Evolutionary conservation across 1,284 basidiomycete genomes (phyloP).

Genomic region (Fomitopsis betulina): DNA sequence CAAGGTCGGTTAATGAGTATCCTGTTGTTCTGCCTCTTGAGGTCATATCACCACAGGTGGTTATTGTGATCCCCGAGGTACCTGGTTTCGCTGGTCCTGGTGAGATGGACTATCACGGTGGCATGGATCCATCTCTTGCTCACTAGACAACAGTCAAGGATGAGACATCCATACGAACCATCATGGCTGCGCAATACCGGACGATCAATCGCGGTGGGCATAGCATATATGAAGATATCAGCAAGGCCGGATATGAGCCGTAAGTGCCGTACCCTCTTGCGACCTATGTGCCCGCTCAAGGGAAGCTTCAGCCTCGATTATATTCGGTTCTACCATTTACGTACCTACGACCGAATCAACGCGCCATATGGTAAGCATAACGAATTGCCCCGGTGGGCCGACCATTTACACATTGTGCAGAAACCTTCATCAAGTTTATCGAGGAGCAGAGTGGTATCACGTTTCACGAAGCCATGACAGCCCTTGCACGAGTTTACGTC

Average conservation of each 20-base stretch:
- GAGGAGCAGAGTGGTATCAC: slow-evolving; percentile 73
- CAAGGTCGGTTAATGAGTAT: slow-evolving; percentile 43
- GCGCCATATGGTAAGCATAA: slow-evolving; percentile 54
- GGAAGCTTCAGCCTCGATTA: slow-evolving; percentile 55
- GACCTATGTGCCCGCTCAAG: neutral
- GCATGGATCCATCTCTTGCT: neutral
- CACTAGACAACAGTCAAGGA: slow-evolving; percentile 52
- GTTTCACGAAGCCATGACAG: slow-evolving; percentile 84
- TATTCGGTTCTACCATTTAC: slow-evolving; percentile 86
- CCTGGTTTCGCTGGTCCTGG: slow-evolving; percentile 71
- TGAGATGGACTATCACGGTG: neutral
- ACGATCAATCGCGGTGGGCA: slow-evolving; percentile 86
- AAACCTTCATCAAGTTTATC: slow-evolving; percentile 61
- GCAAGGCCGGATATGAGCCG: slow-evolving; percentile 82
- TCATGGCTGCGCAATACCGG: slow-evolving; percentile 80
- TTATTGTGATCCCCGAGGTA: slow-evolving; percentile 80
- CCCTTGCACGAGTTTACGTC: slow-evolving; percentile 78
- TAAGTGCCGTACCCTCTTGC: slow-evolving; percentile 31
- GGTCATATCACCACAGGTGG: slow-evolving; percentile 40
- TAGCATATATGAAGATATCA: slow-evolving; percentile 82
- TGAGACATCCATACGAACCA: slow-evolving; percentile 67
- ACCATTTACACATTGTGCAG: slow-evolving; percentile 22
- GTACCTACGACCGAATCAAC: slow-evolving; percentile 90
- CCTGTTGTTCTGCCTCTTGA: too few species aligned
- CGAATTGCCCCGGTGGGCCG: slow-evolving; percentile 13